Conservation (phyloP, 225 moss, liverwort and hornwort genomes). For the Physcomitrellopsis africana region DNA sequence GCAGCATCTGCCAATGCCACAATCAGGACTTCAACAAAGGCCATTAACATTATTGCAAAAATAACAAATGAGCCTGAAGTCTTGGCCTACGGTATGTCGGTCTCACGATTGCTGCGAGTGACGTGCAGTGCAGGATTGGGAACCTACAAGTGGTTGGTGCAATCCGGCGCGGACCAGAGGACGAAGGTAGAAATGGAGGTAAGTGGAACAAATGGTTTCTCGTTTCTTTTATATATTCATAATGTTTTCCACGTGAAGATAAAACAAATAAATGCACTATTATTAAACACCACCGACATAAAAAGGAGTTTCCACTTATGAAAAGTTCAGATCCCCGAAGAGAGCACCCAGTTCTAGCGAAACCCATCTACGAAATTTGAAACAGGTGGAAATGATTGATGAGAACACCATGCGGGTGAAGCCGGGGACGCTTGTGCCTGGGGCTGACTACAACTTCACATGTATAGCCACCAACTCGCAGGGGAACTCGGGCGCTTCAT, state of each 20-base stretch:
- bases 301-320: not conserved
- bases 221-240: not conserved
- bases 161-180: slow-evolving; percentile 44
- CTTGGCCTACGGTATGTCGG: slow-evolving; percentile 37
- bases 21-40: slow-evolving; percentile 31
- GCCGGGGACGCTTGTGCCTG: slow-evolving; percentile 30
- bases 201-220: not conserved
- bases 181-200: slow-evolving; percentile 41
- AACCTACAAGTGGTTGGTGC: slow-evolving; percentile 54
- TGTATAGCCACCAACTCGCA: slow-evolving; percentile 40
- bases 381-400: slow-evolving; percentile 34
- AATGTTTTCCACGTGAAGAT: too few species aligned
- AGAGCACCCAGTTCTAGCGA: accelerated
- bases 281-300: too few species aligned
- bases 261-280: too few species aligned
- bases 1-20: slow-evolving; percentile 31
- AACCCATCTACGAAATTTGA: not conserved
- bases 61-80: slow-evolving; percentile 49
- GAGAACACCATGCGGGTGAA: slow-evolving; percentile 45
- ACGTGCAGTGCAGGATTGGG: slow-evolving; percentile 44
- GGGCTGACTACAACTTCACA: slow-evolving; percentile 40
- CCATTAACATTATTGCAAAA: slow-evolving; percentile 40
- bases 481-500: slow-evolving; percentile 25
- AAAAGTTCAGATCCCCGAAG: accelerated
- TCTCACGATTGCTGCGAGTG: slow-evolving; percentile 39